Base-by-base conservation (phyloP, 1,139 yeast genomes). In the Saccharomycopsis crataegensis region DNA sequence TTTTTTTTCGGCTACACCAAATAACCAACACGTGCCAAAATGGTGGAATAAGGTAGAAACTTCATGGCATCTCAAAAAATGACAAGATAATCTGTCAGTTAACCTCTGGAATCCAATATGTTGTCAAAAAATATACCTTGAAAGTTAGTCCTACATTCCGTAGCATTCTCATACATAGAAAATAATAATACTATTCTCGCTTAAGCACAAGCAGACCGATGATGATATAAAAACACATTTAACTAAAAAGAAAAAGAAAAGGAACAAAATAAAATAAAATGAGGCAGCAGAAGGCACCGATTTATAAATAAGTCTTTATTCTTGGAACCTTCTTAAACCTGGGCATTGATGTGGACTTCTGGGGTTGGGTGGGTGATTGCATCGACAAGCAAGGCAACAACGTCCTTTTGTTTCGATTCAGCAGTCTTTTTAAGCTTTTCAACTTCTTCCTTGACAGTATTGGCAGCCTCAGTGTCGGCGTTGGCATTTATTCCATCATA, bases 351-450 rank as follows among this genome's bases (percentile, higher is more conserved):
- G 71, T 89, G 97, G 66, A 87, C 75, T 67, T 82, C 87, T 50
- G 96, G 93, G 53, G 79, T 79, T 62, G 97, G 95, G 59, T 79
- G 74, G 59, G 80, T 78, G 58, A 91, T 88, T 43, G 96, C 89
- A 49, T 83, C 88, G 52, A 90, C 80, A 65, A 93, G 78, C 66
- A 85, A 73, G 67, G 86, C 79, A 58, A 87, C 82, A 51, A 93
- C 97, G 34, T 74, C 76, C 14, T 68, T 66, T 69, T 85, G 80
- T 73, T 88, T 86, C 51, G 75, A 75, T 31, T 76, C 71, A 48
- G 85, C 89, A 57, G 80, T 76, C 62, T 77, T 73, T 69, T 80
- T 77, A 66, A 91, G 86, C 33, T 75, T 75, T 53, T 73, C 74
- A 62, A 88, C 74, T 63, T 83, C 88, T 53, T 67, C 65, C 63